Conservation (phyloP, 441 rosid genomes). For the Pelargonium myrrhifolium region DNA sequence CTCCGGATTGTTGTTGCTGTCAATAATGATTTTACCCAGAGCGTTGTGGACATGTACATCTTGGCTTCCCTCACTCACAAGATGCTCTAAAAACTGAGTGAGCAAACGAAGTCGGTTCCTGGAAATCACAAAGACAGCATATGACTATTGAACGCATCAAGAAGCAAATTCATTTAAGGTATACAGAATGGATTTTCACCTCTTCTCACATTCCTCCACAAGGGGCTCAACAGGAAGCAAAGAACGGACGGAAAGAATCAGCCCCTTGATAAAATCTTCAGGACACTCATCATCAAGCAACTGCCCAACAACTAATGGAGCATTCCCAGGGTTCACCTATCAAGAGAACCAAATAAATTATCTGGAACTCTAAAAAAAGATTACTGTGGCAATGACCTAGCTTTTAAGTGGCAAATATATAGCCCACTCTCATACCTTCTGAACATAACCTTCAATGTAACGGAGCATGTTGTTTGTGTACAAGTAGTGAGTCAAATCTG, state of each 20-base stretch:
- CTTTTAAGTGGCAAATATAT: slow-evolving; percentile 1
- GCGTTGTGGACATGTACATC: slow-evolving; percentile 99
- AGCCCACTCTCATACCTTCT: slow-evolving; percentile 52
- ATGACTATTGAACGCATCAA: slow-evolving; percentile 19
- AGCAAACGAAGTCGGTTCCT: slow-evolving; percentile 99
- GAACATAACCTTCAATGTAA: slow-evolving; percentile 96
- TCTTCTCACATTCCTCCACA: slow-evolving; percentile 96
- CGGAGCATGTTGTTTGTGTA: slow-evolving; percentile 97
- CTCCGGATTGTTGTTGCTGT: slow-evolving; percentile 97
- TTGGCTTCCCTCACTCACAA: slow-evolving; percentile 99
- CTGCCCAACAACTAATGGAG: slow-evolving; percentile 92
- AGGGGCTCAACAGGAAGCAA: slow-evolving; percentile 98
- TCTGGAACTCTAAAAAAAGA: background rate
- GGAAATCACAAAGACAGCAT: slow-evolving; percentile 19
- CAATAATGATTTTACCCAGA: slow-evolving; percentile 96
- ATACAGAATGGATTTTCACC: slow-evolving; percentile 35
- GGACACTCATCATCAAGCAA: slow-evolving; percentile 89
- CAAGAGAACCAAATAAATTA: slow-evolving; percentile 19
- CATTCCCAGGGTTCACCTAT: slow-evolving; percentile 84
- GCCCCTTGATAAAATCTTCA: slow-evolving; percentile 84
- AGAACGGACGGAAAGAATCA: slow-evolving; percentile 93
- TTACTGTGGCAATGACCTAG: background rate
- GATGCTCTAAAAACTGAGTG: slow-evolving; percentile 99
- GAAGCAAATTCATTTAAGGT: slow-evolving; percentile 11
- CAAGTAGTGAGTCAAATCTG: slow-evolving; percentile 96